Percentiles rank a stretch among this genome's conserved stretches.
Conservation (phyloP, 768 basidiomycete genomes). For the Coprinopsis marcescibilis region DNA sequence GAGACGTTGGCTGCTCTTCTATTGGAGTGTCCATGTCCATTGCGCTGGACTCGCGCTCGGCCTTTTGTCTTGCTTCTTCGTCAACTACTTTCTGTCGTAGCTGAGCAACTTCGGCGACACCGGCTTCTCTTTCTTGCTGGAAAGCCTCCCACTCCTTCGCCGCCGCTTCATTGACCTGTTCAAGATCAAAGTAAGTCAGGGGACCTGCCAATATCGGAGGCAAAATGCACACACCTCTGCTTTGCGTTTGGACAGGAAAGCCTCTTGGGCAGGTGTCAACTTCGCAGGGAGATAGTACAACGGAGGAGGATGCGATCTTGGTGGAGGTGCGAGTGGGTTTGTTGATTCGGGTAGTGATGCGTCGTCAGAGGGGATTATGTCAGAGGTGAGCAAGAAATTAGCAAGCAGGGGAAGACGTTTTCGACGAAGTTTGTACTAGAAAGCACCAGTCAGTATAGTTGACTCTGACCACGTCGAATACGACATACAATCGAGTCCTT, state of each 20-base stretch:
- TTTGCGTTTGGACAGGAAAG: constrained; percentile 57
- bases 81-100: constrained; percentile 63
- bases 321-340: constrained; percentile 40
- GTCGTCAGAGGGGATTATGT: constrained; percentile 47
- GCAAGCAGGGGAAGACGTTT: constrained; percentile 66
- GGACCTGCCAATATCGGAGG: background rate
- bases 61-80: constrained; percentile 50
- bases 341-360: constrained; percentile 26
- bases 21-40: constrained; percentile 29
- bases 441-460: constrained; percentile 1
- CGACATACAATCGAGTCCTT: constrained; percentile 79
- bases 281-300: constrained; percentile 72
- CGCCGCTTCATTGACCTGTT: constrained; percentile 56
- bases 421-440: constrained; percentile 67
- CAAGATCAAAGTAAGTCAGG: constrained; percentile 1
- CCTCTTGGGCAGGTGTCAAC: constrained; percentile 63
- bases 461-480: constrained; percentile 12
- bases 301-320: constrained; percentile 68
- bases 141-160: constrained; percentile 70
- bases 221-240: constrained; percentile 42
- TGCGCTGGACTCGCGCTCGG: constrained; percentile 29
- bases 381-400: constrained; percentile 73
- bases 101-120: constrained; percentile 55
- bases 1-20: constrained; percentile 15
- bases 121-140: constrained; percentile 49